Evolutionary conservation across 2,329 filamentous ascomycete species (phyloP).

Genomic region (Xylariaceae sp.): DNA sequence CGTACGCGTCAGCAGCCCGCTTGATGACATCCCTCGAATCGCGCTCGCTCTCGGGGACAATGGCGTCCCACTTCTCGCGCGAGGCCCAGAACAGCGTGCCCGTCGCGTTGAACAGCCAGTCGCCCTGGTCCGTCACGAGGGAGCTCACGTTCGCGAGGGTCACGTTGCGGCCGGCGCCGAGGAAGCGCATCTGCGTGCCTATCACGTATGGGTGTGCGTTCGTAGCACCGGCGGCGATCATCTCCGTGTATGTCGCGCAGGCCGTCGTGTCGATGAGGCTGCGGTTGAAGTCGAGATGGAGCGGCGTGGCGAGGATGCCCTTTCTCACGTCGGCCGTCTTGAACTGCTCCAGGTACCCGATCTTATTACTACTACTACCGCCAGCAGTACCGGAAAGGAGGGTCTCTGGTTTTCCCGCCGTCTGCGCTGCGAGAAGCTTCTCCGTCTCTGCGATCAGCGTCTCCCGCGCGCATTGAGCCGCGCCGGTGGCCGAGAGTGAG

Average conservation of each 20-base stretch:
- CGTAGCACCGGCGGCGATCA: conserved; percentile 32
- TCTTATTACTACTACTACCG: too few relatives aligned
- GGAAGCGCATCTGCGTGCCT: conserved; percentile 11
- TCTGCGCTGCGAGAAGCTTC: conserved; percentile 25
- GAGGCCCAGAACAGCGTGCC: conserved; percentile 32
- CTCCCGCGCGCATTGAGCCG: conserved; percentile 24
- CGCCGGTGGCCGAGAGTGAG: conserved; percentile 16
- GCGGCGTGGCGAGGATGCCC: conserved; percentile 30
- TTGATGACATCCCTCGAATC: conserved; percentile 32
- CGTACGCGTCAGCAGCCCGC: conserved; percentile 34
- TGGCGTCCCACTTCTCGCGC: conserved; percentile 32
- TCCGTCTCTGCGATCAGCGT: conserved; percentile 23
- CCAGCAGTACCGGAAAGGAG: conserved; percentile 16
- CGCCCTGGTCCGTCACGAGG: conserved; percentile 31
- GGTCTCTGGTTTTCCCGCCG: conserved; percentile 18
- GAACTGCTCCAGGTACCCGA: conserved; percentile 32
- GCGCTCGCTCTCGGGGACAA: conserved; percentile 29
- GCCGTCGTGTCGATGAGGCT: conserved; percentile 33
- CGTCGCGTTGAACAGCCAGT: conserved; percentile 37
- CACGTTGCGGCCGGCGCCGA: conserved; percentile 28
- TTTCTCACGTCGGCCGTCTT: conserved; percentile 26
- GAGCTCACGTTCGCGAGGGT: conserved; percentile 28
- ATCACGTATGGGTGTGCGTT: conserved; percentile 30
- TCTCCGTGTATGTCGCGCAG: conserved; percentile 35
- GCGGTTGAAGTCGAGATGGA: conserved; percentile 34